Evolutionary conservation across 805 yeast genomes (phyloP), one percentile per base, ranked within the genome.

Genomic region (Sungouiozyma ichnusensis): DNA sequence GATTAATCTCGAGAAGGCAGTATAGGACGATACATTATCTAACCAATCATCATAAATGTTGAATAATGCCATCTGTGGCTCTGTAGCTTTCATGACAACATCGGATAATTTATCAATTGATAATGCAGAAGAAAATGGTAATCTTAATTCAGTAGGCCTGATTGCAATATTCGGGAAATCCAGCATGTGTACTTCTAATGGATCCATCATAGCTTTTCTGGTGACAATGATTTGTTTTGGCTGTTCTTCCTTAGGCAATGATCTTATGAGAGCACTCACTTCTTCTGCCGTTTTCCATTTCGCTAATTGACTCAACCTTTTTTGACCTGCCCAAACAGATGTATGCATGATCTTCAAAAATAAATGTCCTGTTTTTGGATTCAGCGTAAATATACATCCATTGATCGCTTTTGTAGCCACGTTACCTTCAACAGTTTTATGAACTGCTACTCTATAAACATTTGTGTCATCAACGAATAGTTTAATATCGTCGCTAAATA

Each of bases 231-330:
- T 66, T 62, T 88, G 95, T 54, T 83, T 83, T 2, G 98, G 98
- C 54, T 87, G 96, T 62, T 92, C 96, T 54, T 90, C 97, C 42
- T 77, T 72, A 1, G 97, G 97, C 41, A 92, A 65, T 0, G 97
- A 85, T 35, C 96, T 72, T 16, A 92, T 74, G 48, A 92, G 67
- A 0, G 95, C 94, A 14, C 96, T 90, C 17, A 86, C 94, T 62
- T 90, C 97, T 63, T 92, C 99, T 0, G 98, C 97, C 1, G 97
- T 80, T 60, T 90, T 92, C 98, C 98, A 92, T 58, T 92, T 92
- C 1, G 97, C 88, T 49, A 92, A 66, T 57, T 92, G 97, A 20
- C 92, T 81, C 46, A 90, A 71, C 53, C 97, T 81, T 55, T 86
- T 88, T 61, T 92, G 97, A 16, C 99, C 99, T 3, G 95, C 81